Evolutionary conservation across 1,139 yeast species (phyloP).

Genomic region (Geotrichum histeridarum): DNA sequence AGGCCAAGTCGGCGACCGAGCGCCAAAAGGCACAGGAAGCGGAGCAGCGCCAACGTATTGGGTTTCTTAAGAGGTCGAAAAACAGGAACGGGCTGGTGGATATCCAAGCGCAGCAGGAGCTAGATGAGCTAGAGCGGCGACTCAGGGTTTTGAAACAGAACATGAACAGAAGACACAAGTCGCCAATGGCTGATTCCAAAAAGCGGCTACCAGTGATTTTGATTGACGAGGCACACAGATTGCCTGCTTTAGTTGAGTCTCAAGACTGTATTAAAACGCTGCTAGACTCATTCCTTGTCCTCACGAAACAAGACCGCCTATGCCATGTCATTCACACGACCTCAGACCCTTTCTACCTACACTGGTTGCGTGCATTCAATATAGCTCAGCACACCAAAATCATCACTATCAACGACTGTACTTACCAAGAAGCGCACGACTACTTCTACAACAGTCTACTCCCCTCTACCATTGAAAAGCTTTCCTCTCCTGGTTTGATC

Average conservation of each 20-base stretch:
- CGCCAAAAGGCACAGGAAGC: slow-evolving; percentile 4
- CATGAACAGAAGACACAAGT: slow-evolving; percentile 8
- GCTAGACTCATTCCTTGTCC: slow-evolving; percentile 22
- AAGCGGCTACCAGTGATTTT: slow-evolving; percentile 22
- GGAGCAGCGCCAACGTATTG: background rate
- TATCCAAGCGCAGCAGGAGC: slow-evolving; percentile 11
- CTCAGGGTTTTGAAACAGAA: background rate
- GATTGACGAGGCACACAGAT: slow-evolving; percentile 24
- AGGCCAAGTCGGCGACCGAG: slow-evolving; percentile 13
- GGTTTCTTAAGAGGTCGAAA: background rate
- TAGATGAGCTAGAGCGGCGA: slow-evolving; percentile 11
- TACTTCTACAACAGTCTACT: slow-evolving; percentile 18
- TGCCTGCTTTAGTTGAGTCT: slow-evolving; percentile 19
- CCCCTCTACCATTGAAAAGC: slow-evolving; percentile 21
- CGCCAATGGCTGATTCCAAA: slow-evolving; percentile 13
- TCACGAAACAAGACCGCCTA: slow-evolving; percentile 24
- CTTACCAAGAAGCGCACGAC: slow-evolving; percentile 18
- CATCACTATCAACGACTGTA: slow-evolving; percentile 23
- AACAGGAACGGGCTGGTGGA: slow-evolving; percentile 5
- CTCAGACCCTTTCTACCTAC: slow-evolving; percentile 24
- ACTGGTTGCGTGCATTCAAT: slow-evolving; percentile 22
- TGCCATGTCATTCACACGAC: slow-evolving; percentile 25
- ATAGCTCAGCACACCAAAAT: slow-evolving; percentile 23
- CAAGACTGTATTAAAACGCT: slow-evolving; percentile 20
- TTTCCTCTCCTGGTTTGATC: slow-evolving; percentile 22